phyloP scores from a whole-genome alignment of 495 filamentous ascomycete genomes.

The Penicillium egyptiacum region DNA sequence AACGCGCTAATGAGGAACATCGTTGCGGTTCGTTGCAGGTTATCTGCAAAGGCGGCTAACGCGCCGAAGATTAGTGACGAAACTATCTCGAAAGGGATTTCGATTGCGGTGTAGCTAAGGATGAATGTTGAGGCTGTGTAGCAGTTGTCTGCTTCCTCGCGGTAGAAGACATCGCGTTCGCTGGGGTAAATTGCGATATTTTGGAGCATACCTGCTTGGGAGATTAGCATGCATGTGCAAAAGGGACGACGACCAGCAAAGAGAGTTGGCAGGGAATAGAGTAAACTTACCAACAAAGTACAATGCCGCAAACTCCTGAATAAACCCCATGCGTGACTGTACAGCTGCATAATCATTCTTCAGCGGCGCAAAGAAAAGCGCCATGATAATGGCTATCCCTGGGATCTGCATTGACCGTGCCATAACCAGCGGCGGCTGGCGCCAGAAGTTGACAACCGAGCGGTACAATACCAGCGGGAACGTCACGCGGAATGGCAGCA shows the following conservation, averaged over 20 bases:
- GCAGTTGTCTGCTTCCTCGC: conserved; percentile 65
- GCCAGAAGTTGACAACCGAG: conserved; percentile 63
- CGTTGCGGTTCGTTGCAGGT: conserved; percentile 56
- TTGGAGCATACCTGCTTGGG: conserved; percentile 65
- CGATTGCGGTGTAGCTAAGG: conserved; percentile 61
- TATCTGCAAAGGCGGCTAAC: conserved; percentile 58
- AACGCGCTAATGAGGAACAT: conserved; percentile 67
- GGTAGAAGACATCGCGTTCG: conserved; percentile 69
- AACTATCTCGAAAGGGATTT: conserved; percentile 67
- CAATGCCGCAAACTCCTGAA: conserved; percentile 67
- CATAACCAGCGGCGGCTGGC: conserved; percentile 62
- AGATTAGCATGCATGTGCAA: conserved; percentile 20
- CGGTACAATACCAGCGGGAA: conserved; percentile 65
- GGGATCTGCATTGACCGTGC: conserved; percentile 68
- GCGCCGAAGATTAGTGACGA: conserved; percentile 63
- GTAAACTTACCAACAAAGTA: conserved; percentile 69
- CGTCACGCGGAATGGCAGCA: conserved; percentile 58
- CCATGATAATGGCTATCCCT: conserved; percentile 62
- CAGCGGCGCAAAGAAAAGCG: conserved; percentile 71
- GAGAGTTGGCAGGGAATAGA: neutral
- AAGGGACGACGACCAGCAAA: neutral
- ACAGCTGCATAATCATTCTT: conserved; percentile 64
- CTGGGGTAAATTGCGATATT: conserved; percentile 70
- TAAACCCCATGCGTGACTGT: conserved; percentile 68
- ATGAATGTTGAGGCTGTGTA: conserved; percentile 70